Evolutionary conservation across 2,329 filamentous ascomycete genomes (phyloP), one percentile per base, ranked within the genome.

Genomic region (Fusarium sp.): DNA sequence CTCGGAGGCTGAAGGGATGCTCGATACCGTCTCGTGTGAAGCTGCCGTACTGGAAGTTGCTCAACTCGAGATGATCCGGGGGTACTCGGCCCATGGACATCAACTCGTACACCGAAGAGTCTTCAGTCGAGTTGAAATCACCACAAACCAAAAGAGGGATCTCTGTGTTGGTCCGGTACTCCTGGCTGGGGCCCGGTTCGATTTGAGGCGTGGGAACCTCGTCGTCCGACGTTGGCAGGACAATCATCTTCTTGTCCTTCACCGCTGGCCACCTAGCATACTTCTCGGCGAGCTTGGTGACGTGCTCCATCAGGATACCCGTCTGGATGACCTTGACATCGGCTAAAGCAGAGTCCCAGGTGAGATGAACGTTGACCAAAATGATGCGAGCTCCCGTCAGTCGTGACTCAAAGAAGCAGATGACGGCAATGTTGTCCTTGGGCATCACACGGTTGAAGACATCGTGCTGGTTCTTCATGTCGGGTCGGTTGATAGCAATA

Each of bases 361-460:
- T 97, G 62, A 98, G 88, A 86, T 99, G 97, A 6, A 94, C 94
- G 80, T 98, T 98, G 76, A 95, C 95, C 38, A 98, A 91, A 73
- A 99, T 97, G 79, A 98, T 86, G 66, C 97, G 92, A 16, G 95
- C 92, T n/a, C 97, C 97, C 0, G 96, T 98, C 70, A 90, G 86
- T 40, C 96, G 91, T 79, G 97, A 98, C 83, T 99, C 97, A 72
- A 99, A 91, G 86, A 98, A 97, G 65, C 93, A 91, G 57, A 98
- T 91, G 57, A 98, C 93, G 18, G 94, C 97, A 82, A 99, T 98
- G 81, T 98, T 96, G 87, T 99, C 97, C 84, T 97, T 95, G 70
- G 96, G 95, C 97, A 98, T 98, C 70, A 99, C 93, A 31, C 97
- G 93, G 82, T 99, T 99, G 88, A 98, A 98, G 66, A 98, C 96